Conservation (phyloP, 352 stramenopile genomes). For the Globisporangium sylvaticum region DNA sequence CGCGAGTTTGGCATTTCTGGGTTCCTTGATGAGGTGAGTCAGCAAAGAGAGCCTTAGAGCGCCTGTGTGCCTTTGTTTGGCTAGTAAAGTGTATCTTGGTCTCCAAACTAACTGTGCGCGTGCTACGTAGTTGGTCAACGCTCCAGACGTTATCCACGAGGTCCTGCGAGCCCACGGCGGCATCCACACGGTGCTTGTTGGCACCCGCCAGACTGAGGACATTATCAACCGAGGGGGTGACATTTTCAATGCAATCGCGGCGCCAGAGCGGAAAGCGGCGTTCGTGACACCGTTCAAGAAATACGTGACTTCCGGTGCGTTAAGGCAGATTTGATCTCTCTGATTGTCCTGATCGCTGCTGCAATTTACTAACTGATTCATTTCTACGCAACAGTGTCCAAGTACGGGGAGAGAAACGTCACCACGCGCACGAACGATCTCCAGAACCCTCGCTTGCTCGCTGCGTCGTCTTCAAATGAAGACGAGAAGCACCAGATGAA, state of each 20-base stretch:
- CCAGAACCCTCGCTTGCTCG: constrained; percentile 59
- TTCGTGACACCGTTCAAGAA: constrained; percentile 86
- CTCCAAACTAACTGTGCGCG: background rate
- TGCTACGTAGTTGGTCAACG: constrained; percentile 42
- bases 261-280: constrained; percentile 54
- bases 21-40: constrained; percentile 60
- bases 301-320: constrained; percentile 75
- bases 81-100: background rate
- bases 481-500: constrained; percentile 69
- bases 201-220: constrained; percentile 65
- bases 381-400: constrained; percentile 45
- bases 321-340: background rate
- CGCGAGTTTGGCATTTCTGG: constrained; percentile 63
- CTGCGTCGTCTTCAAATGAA: constrained; percentile 72
- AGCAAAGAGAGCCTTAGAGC: background rate
- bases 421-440: constrained; percentile 86
- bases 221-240: constrained; percentile 67
- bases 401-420: constrained; percentile 79
- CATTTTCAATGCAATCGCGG: constrained; percentile 57
- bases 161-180: constrained; percentile 62
- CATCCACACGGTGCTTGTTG: constrained; percentile 77
- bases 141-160: constrained; percentile 81
- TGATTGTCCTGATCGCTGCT: background rate
- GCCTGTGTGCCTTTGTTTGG: background rate
- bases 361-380: background rate